Evolutionary conservation across 1,284 basidiomycete genomes (phyloP), one percentile per base, ranked within the genome.

Genomic region (Porodaedalea pini): DNA sequence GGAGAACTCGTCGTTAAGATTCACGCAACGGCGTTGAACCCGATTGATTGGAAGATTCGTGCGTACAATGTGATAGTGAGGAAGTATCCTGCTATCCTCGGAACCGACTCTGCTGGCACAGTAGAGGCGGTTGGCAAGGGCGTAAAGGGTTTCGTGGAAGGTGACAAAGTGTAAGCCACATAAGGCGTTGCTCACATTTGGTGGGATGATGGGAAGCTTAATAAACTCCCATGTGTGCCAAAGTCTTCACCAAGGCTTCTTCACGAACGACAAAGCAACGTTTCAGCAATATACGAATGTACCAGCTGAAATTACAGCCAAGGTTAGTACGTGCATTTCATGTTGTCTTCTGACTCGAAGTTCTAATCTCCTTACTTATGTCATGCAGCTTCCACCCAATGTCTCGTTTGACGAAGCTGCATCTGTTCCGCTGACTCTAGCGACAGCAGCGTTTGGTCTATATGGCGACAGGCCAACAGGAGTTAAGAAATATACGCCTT

Each of bases 1-100:
- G 73, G 73, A 4, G 70, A 81, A 60, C 61, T 82, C 1, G 68
- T 80, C 21, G 70, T 81, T 54, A 76, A 75, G 59, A 59, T 80
- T 34, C 59, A 73, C 4, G 63, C 77, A 0, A 59, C 70, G 7
- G 75, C 70, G 2, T 69, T 82, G 10, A 81, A 81, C 62, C 79
- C 79, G 3, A 61, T 77, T n/a, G 80, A 80, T 64, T 79, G 71
- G 65, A 78, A 77, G 62, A 72, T 68, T 1, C 15, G 68, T 0
- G 62, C 63, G 48, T 32, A 66, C 2, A 59, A 63, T 1, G 3
- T 55, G 43, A 25, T 29, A 34, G 31, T 53, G 7, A n/a, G 19
- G 19, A 37, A 64, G 0, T 77, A 65, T 56, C 75, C 73, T 3
- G 65, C 70, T 4, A 61, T 75, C 27, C 59, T 79, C 31, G 81